Evolutionary conservation across 2,329 filamentous ascomycete species (phyloP), one percentile per base, ranked within the genome.

Genomic region (Trichophyton rubrum): DNA sequence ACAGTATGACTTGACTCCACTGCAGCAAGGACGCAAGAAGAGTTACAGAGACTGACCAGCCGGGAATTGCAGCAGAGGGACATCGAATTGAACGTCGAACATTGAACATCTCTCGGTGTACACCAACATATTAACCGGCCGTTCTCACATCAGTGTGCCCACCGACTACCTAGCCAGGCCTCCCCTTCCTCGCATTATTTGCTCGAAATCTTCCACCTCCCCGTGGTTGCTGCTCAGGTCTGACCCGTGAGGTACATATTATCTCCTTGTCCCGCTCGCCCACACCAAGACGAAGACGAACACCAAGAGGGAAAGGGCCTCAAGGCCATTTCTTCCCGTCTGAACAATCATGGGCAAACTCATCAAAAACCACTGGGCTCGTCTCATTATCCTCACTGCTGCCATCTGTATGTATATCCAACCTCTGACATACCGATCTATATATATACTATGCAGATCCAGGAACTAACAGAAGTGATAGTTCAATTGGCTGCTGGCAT

Each of bases 301-400:
- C 2, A 22, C 3, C n/a, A 22, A 55, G 51, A 8, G 20, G 5
- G 3, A 35, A 51, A 27, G 45, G 22, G 8, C 20, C 20, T n/a
- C 20, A 60, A 43, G 40, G 4, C 56, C 55, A 9, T 51, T 15
- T 5, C 17, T 22, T 6, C 22, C 20, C 20, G 3, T 27, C 20
- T 51, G 8, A 27, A 30, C 15, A 61, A 30, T 38, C 33, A 99
- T 99, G 93, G 93, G 93, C 75, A 93, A 87, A 77, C 85, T 99
- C 72, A 97, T 99, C 79, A 99, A 99, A 82, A 97, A 97, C 79
- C 93, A 99, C 80, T 96, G 90, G 90, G 93, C 90, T 67, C 87
- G 93, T 63, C 85, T 99, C 70, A 93, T 99, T 71, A 82, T 95
- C 75, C 79, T 99, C 72, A 89, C 89, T 30, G 90, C 93, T 41